These are phyloP conservation scores for Zygotorulaspora chibaensis DNA, from an alignment of 805 yeast genomes.

Conservation along the genomic window DNA sequence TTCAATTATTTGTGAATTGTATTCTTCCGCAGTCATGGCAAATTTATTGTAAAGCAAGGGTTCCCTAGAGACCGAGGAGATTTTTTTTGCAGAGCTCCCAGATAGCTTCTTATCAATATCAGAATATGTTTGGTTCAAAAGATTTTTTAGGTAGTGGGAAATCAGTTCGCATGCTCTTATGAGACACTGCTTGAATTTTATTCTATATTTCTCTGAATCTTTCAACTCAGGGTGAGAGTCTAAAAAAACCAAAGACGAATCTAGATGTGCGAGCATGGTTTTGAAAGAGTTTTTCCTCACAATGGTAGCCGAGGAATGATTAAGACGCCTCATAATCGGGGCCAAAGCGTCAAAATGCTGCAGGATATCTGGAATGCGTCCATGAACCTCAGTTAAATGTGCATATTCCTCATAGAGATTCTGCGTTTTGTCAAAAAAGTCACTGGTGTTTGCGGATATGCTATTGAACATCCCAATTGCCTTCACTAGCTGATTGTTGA, in stretches of 20 bases:
- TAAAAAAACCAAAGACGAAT: constrained; percentile 61
- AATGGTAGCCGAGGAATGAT: constrained; percentile 56
- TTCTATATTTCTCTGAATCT: constrained; percentile 64
- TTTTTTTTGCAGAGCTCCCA: constrained; percentile 3
- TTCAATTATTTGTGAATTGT: constrained; percentile 39
- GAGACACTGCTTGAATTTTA: constrained; percentile 77
- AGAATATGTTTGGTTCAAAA: constrained; percentile 34
- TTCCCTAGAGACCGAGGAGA: constrained; percentile 48
- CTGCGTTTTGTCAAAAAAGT: constrained; percentile 45
- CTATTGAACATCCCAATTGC: constrained; percentile 34
- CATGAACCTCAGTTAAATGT: constrained; percentile 48
- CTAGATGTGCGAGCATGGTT: constrained; percentile 53
- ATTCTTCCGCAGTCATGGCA: constrained; percentile 39
- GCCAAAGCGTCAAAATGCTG: constrained; percentile 67
- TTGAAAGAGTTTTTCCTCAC: constrained; percentile 57
- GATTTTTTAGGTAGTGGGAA: constrained; percentile 54
- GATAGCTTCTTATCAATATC: constrained; percentile 30
- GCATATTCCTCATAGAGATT: constrained; percentile 44
- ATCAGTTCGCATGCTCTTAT: constrained; percentile 74
- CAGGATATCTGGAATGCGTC: constrained; percentile 56
- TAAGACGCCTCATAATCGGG: constrained; percentile 59
- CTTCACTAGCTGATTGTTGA: constrained; percentile 26
- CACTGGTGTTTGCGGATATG: constrained; percentile 30
- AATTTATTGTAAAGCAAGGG: constrained; percentile 68
- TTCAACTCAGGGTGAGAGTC: constrained; percentile 53